Conservation (phyloP, 805 yeast genomes). For the Kazachstania taianensis region DNA sequence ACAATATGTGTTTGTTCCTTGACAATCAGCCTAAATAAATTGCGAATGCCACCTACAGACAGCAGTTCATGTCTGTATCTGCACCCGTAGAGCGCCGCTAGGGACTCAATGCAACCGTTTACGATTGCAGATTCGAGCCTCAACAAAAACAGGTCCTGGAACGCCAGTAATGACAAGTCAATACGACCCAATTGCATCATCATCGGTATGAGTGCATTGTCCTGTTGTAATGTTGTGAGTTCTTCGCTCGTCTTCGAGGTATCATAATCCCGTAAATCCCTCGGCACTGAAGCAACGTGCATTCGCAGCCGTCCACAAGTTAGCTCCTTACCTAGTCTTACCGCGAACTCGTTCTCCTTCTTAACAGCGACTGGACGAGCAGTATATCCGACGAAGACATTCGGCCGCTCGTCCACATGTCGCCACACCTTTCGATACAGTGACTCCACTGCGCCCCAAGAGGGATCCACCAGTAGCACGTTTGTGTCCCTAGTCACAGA, state of each 20-base stretch:
- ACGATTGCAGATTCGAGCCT: slow-evolving; percentile 19
- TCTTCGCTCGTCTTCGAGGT: slow-evolving; percentile 4
- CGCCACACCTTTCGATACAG: slow-evolving; percentile 49
- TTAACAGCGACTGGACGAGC: neutral
- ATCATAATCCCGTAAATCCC: slow-evolving; percentile 6
- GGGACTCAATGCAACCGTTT: slow-evolving; percentile 19
- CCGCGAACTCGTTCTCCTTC: slow-evolving; percentile 3
- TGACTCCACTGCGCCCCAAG: slow-evolving; percentile 53
- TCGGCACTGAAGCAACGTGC: slow-evolving; percentile 11
- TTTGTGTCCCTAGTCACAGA: slow-evolving; percentile 39
- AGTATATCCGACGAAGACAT: slow-evolving; percentile 42
- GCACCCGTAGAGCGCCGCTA: slow-evolving; percentile 20
- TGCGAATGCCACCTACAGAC: slow-evolving; percentile 4
- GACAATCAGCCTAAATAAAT: slow-evolving; percentile 11
- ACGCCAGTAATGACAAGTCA: slow-evolving; percentile 8
- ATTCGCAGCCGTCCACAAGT: slow-evolving; percentile 1
- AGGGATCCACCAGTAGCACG: slow-evolving; percentile 57
- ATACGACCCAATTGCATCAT: slow-evolving; percentile 2
- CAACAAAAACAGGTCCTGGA: slow-evolving; percentile 15
- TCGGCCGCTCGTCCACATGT: slow-evolving; percentile 36
- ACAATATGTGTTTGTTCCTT: slow-evolving; percentile 19
- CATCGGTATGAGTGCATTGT: slow-evolving; percentile 5
- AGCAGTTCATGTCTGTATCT: slow-evolving; percentile 15
- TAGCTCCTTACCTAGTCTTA: neutral
- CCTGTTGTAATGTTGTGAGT: slow-evolving; percentile 1